These are phyloP conservation scores for Sporothrix luriei DNA, from an alignment of 2,329 filamentous ascomycete species.

Conservation along the genomic window DNA sequence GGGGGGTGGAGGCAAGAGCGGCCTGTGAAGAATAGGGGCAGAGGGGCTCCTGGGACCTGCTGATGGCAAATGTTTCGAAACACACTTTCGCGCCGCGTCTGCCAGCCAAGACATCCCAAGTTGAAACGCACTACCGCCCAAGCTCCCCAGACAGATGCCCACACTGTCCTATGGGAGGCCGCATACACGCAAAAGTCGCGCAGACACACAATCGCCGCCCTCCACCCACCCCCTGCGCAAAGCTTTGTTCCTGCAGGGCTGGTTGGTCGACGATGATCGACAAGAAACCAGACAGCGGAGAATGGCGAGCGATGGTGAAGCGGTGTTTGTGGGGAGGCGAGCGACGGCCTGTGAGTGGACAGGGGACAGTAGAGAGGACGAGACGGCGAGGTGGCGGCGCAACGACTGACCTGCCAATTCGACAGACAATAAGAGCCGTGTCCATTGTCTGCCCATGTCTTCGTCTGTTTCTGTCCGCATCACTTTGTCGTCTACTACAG, in stretches of 20 bases:
- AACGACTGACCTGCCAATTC: not conserved
- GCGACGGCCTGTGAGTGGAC: not conserved
- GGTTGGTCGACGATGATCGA: conserved; percentile 18
- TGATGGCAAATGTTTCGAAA: conserved; percentile 21
- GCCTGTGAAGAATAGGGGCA: not conserved
- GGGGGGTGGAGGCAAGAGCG: not conserved
- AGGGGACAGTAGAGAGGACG: not conserved
- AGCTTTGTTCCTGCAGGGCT: conserved; percentile 17
- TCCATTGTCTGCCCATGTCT: too few species aligned
- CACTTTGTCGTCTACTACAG: too few species aligned
- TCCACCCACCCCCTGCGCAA: not conserved
- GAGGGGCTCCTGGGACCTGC: not conserved
- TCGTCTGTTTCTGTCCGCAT: too few species aligned
- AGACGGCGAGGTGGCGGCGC: not conserved
- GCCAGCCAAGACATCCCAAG: not conserved
- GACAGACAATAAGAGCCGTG: not conserved
- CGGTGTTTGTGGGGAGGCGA: not conserved
- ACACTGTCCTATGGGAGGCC: conserved; percentile 18
- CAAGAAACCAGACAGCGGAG: not conserved
- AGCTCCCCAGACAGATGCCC: not conserved
- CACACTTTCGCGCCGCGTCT: not conserved
- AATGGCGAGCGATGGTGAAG: not conserved
- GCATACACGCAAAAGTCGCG: not conserved
- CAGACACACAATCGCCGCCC: not conserved
- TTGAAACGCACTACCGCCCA: conserved; percentile 17